phyloP scores from a whole-genome alignment of 768 basidiomycete species.

The Pleurotus platypus region DNA sequence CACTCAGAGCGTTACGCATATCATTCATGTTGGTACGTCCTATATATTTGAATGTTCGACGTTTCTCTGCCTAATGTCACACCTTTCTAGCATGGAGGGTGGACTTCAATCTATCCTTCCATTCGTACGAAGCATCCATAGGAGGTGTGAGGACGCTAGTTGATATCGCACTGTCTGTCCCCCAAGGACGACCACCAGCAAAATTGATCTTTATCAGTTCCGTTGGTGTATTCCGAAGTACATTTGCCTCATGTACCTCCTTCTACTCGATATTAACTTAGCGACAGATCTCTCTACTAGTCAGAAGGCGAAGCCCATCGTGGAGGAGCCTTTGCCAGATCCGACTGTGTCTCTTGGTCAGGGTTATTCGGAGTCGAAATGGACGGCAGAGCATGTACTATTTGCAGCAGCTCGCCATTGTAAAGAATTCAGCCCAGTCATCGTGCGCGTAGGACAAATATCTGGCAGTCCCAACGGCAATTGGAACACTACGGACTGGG shows the following conservation, averaged over 20 bases:
- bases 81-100: conserved; percentile 30
- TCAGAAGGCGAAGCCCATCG: background rate
- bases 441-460: conserved; percentile 35
- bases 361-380: conserved; percentile 6
- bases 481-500: conserved; percentile 32
- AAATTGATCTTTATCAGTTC: conserved; percentile 32
- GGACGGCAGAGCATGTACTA: conserved; percentile 15
- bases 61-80: no score
- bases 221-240: conserved; percentile 13
- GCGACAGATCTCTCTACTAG: no score
- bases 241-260: no score
- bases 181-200: conserved; percentile 8
- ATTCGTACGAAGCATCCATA: conserved; percentile 33
- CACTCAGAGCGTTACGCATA: conserved; percentile 18
- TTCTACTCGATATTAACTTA: no score
- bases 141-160: conserved; percentile 27
- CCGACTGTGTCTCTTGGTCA: conserved; percentile 1
- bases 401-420: conserved; percentile 14
- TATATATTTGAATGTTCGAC: no score
- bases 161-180: conserved; percentile 22
- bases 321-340: conserved; percentile 3
- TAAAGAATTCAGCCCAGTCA: conserved; percentile 17
- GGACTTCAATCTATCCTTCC: conserved; percentile 35
- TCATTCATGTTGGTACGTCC: conserved; percentile 25
- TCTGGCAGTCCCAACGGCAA: conserved; percentile 30